Evolutionary conservation across 2,329 filamentous ascomycete genomes (phyloP), one percentile per base, ranked within the genome.

Genomic region (Raffaelea albimanens): DNA sequence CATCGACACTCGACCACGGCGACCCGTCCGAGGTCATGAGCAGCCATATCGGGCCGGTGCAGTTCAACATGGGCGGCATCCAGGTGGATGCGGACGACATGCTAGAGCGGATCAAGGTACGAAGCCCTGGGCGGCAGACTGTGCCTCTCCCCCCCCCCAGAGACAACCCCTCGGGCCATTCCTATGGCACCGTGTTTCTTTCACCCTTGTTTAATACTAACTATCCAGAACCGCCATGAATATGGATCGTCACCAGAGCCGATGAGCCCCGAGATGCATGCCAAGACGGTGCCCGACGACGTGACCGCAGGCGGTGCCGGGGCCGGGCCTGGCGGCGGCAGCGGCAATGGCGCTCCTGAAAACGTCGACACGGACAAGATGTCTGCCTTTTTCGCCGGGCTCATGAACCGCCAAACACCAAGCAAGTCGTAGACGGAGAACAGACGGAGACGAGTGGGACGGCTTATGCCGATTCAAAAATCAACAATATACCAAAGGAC

Each of bases 61-160:
- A 95, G 61, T 96, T 97, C 69, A 98, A 98, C 63, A 93, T 98
- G 76, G 93, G 93, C 39, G 93, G 93, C 46, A 96, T 98, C 53
- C 89, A 95, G 61, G 87, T 95, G 25, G 89, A 96, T 65, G 89
- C 89, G 9, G 90, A 95, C 60, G 89, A 95, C 59, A 93, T 94
- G 85, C 68, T 95, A 49, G 85, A 89, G 63, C 80, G 85, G 57
- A 72, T 95, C 51, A 90, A 89, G 78, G 87, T 91, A 67, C 59
- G 67, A 20, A n/a, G n/a, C n/a, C n/a, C n/a, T n/a, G n/a, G n/a
- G n/a, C n/a, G n/a, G n/a, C n/a, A n/a, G n/a, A n/a, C n/a, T n/a
- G n/a, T n/a, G 7, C 25, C 25, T 7, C 25, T 29, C 25, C 25
- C 7, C 25, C 25, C 25, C 25, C 13, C 25, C 13, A 7, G 25